Base-by-base conservation (phyloP, 2,329 filamentous ascomycete genomes). In the Cordyceps cateniannulata region DNA sequence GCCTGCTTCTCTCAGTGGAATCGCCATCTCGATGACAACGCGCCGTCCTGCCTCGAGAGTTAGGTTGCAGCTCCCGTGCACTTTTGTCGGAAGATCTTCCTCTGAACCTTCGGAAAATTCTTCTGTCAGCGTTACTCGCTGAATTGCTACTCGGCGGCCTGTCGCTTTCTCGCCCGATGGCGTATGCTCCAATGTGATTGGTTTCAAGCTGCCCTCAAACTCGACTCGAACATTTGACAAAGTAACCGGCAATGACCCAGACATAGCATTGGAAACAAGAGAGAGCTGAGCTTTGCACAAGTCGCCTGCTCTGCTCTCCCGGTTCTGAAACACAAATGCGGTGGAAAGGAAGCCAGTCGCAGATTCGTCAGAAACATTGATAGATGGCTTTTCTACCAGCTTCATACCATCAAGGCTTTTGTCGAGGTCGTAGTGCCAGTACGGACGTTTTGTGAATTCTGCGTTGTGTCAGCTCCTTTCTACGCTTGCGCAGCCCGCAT, bases 1-100 rank as follows among this genome's bases (percentile, higher is more conserved):
- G n/a, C 91, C 92, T 3, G 92, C 85, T 73, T 97, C 93, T 62
- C 91, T 85, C 18, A 96, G 81, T 2, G 87, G 84, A 62, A 91
- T 83, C 9, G 81, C 82, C 66, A 96, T 80, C 66, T 89, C 85
- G 63, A 90, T 88, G 1, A 93, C 83, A 58, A 83, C 85, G 9
- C 81, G 88, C 63, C 89, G 83, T 0, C 85, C 86, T 16, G 91
- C 83, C 12, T 75, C 72, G 48, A 97, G 74, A 0, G 80, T 85
- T 59, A 97, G 74, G 70, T 93, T 79, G 9, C 83, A 81, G 12
- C 75, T 68, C 1, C 88, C 88, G 44, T 74, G 71, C 58, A 87
- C 75, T 51, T 78, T 65, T 8, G 69, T 66, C 3, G 72, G 67
- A n/a, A 72, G 51, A 5, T 70, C 71, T n/a, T 69, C 65, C 40